Evolutionary conservation across 176 grass and related monocot species (phyloP).

Genomic region (Oryza glaberrima): DNA sequence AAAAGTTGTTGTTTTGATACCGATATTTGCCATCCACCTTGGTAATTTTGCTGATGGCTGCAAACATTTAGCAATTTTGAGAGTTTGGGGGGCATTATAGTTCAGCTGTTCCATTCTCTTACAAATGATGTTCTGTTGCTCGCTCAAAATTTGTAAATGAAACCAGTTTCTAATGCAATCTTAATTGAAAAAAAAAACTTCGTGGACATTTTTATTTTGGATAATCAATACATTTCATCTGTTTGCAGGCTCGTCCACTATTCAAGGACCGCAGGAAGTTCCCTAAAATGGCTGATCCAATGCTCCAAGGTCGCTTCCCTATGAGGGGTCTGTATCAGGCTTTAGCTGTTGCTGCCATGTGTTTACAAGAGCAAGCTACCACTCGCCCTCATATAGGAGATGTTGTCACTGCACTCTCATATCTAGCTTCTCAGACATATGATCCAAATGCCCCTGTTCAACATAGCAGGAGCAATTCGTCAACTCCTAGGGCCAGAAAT

Average conservation of each 20-base stretch:
- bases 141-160: not conserved
- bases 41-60: not conserved
- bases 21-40: not conserved
- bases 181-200: not conserved
- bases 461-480: slow-evolving; percentile 60
- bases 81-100: not conserved
- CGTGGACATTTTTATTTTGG: slow-evolving; percentile 19
- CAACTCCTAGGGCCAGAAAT: slow-evolving; percentile 65
- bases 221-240: slow-evolving; percentile 34
- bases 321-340: slow-evolving; percentile 98
- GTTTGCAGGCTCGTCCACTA: slow-evolving; percentile 86
- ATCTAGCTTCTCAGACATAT: slow-evolving; percentile 93
- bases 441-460: slow-evolving; percentile 69
- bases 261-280: slow-evolving; percentile 96
- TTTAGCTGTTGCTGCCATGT: slow-evolving; percentile 97
- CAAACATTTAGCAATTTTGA: slow-evolving; percentile 1
- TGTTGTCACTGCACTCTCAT: slow-evolving; percentile 96
- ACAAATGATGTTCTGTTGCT: not conserved
- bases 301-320: slow-evolving; percentile 77
- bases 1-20: not conserved
- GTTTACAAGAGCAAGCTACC: slow-evolving; percentile 94
- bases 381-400: slow-evolving; percentile 93
- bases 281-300: slow-evolving; percentile 93
- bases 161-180: not conserved
- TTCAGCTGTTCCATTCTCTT: not conserved